Base-by-base conservation (phyloP, 2,329 filamentous ascomycete genomes). In the Allantophomopsis lycopodina region DNA sequence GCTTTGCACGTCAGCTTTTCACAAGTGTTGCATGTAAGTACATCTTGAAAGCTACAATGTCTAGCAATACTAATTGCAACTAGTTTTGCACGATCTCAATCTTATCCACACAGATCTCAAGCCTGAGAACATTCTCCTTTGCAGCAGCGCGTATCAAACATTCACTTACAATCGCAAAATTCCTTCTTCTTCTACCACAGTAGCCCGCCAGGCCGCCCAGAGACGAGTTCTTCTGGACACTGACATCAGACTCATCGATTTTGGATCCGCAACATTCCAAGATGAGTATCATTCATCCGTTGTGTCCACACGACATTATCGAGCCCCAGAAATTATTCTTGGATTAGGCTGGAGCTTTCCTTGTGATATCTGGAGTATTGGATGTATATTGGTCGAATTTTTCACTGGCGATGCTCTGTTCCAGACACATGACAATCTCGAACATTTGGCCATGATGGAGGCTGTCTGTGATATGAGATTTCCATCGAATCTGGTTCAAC, bases 1-100 rank as follows among this genome's bases (percentile, higher is more conserved):
- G 76, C 57, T 96, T 98, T 67, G 91, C 91, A 36, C 78, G 89
- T 37, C 91, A 98, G 57, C 68, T 98, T 13, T 83, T 98, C 45
- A 96, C 89, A n/a, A 96, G 89, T 54, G 93, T 98, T 54, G 91
- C 91, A 42, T 98, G 86, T 94, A 65, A 70, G 85, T 76, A 37
- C 34, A 35, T n/a, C 8, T 31, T n/a, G 11, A 17, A 33, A 8
- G 16, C 39, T 39, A 40, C 30, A 36, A 20, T 38, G 17, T 21
- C 35, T 11, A n/a, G 23, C 41, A 8, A 33, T 14, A 13, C 35
- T 36, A 18, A 36, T 14, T 36, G 15, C 21, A 14, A 14, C 2
- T 41, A 94, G 86, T 96, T 60, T 69, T 98, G 16, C 91, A 98
- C 57, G 91, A 98, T 60, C 73, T 98, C 14, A 94, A 96, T 58